Conservation (phyloP, 345 rosid species). For the Pseudoturritis turrita region DNA sequence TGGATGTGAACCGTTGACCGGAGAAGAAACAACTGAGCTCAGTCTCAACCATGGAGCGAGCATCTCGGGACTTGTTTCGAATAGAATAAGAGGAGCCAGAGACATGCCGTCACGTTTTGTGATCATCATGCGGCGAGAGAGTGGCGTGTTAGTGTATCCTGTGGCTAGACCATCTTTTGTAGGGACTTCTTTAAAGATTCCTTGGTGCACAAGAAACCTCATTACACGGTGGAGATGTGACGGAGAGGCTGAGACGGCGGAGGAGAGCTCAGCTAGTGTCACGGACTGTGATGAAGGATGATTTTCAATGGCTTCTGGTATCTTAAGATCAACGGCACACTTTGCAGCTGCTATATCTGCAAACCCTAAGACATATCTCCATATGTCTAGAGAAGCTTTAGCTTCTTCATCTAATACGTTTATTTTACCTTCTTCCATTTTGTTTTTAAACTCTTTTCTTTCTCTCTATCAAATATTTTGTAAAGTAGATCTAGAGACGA, state of each 20-base stretch:
- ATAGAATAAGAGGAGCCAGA: slow-evolving; percentile 38
- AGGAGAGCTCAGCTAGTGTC: slow-evolving; percentile 47
- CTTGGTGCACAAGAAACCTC: slow-evolving; percentile 58
- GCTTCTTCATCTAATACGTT: slow-evolving; percentile 35
- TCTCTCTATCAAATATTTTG: neutral
- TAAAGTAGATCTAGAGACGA: neutral
- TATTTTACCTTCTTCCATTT: slow-evolving; percentile 21
- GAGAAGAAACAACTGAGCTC: slow-evolving; percentile 33
- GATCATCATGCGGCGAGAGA: slow-evolving; percentile 50
- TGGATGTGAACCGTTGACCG: neutral
- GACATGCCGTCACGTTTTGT: slow-evolving; percentile 34
- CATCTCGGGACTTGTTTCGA: slow-evolving; percentile 52
- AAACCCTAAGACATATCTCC: slow-evolving; percentile 55
- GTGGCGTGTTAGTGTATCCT: slow-evolving; percentile 46
- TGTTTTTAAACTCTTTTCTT: neutral
- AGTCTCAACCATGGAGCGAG: slow-evolving; percentile 59
- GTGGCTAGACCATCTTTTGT: slow-evolving; percentile 10
- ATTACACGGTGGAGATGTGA: slow-evolving; percentile 55
- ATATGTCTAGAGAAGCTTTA: slow-evolving; percentile 43
- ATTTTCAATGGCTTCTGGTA: slow-evolving; percentile 57
- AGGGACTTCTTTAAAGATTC: slow-evolving; percentile 40
- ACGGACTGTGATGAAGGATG: slow-evolving; percentile 37
- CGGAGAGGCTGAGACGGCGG: slow-evolving; percentile 43
- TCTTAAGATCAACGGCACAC: slow-evolving; percentile 74
- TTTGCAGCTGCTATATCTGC: slow-evolving; percentile 54